Evolutionary conservation across 2,329 filamentous ascomycete species (phyloP), one percentile per base, ranked within the genome.

Genomic region (Zalaria obscura): DNA sequence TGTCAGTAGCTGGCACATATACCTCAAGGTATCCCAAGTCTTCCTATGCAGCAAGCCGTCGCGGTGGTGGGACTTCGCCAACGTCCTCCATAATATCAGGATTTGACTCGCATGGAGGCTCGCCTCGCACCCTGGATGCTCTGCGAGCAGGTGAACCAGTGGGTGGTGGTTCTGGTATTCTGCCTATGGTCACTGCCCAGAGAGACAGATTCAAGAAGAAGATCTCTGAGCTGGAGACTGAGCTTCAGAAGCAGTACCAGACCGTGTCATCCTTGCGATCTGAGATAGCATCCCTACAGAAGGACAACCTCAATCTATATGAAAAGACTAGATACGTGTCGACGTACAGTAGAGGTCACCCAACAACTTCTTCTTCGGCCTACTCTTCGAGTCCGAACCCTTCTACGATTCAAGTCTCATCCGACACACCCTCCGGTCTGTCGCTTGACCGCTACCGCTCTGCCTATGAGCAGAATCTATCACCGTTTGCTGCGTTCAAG

Each of bases 71-170:
- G 27, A 75, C 82, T 10, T 96, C 91, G 3, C 93, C 91, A 0
- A 96, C 91, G 1, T 96, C 89, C 3, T 96, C 89, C 18, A 96
- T 98, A 53, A 96, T 98, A 53, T 95, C 88, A 45, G 91, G 91
- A n/a, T 87, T 95, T 56, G 84, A 93, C 54, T 72, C 76, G 9
- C 48, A 48, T n/a, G 50, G 53, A 35, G 59, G 63, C 38, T 67
- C 62, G 18, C 58, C 59, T 31, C 51, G 50, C 35, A 69, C 67
- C 9, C 65, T 80, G 49, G 75, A 79, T 33, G 65, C 73, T 5
- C 64, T 80, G 25, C 71, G 76, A 28, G 72, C 71, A 2, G 83
- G 86, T 37, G 75, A 78, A 47, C 69, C 79, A 5, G 72, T 80
- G 42, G 83, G 82, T 28, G 75, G 83, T 41, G 84, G 85, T 2